These are phyloP conservation scores for Achlya hypogyna DNA, from an alignment of 352 stramenopile genomes.

Conservation along the genomic window DNA sequence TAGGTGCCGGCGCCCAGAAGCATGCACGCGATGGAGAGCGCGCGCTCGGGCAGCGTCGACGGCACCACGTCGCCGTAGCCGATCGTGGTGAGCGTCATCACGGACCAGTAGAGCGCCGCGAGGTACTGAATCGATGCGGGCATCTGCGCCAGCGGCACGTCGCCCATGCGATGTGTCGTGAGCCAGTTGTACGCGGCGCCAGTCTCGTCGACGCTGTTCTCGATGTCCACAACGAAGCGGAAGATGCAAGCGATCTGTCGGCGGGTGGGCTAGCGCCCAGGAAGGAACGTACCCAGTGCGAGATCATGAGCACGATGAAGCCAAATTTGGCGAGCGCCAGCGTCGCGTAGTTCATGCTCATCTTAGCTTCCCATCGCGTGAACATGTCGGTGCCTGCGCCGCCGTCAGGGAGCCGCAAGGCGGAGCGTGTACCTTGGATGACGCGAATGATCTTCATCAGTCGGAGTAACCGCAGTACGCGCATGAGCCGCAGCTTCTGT, in stretches of 20 bases:
- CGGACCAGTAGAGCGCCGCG: constrained; percentile 63
- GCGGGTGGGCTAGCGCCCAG: neutral
- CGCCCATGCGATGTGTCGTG: constrained; percentile 26
- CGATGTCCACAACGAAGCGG: constrained; percentile 46
- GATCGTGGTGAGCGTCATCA: constrained; percentile 71
- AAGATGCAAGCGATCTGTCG: constrained; percentile 33
- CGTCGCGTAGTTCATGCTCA: constrained; percentile 16
- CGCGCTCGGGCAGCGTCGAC: constrained; percentile 42
- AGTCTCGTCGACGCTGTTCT: constrained; percentile 52
- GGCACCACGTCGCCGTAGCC: constrained; percentile 62
- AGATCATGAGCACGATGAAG: constrained; percentile 23
- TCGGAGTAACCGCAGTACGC: neutral
- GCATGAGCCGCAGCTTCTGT: constrained; percentile 11
- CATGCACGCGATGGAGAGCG: constrained; percentile 20
- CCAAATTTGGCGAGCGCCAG: constrained; percentile 12
- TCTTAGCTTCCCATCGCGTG: constrained; percentile 1
- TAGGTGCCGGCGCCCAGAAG: constrained; percentile 13
- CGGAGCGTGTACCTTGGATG: neutral
- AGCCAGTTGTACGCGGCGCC: constrained; percentile 56
- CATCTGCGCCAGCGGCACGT: constrained; percentile 25
- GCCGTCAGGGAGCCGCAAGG: neutral
- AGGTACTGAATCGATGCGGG: constrained; percentile 43
- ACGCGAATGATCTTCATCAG: constrained; percentile 18
- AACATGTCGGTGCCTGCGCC: neutral
- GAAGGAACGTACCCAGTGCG: constrained; percentile 26